Percentiles rank a stretch among this genome's conserved stretches.
Conservation (phyloP, 1,284 basidiomycete genomes). For the Apiotrichum gamsii region DNA sequence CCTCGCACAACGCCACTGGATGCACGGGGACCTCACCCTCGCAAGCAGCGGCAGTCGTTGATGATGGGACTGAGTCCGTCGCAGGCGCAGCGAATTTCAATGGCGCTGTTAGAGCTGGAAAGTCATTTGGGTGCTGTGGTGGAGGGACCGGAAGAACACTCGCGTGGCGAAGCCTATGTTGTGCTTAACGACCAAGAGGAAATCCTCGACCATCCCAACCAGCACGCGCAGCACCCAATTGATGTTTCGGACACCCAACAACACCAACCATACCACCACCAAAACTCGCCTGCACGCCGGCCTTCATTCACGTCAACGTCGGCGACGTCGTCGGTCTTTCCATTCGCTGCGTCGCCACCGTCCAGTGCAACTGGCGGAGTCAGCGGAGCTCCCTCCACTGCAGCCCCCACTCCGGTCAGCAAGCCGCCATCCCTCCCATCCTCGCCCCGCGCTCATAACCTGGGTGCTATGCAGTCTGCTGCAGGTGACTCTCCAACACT, state of each 20-base stretch:
- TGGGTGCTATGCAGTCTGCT: constrained; percentile 14
- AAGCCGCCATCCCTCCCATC: constrained; percentile 19
- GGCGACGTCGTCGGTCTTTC: constrained; percentile 24
- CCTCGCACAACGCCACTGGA: too few relatives aligned
- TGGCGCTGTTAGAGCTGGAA: constrained; percentile 39
- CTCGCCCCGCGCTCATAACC: constrained; percentile 29
- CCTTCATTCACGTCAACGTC: constrained; percentile 4
- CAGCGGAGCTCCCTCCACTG: background rate
- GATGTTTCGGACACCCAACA: background rate
- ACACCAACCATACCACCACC: background rate
- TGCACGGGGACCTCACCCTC: background rate
- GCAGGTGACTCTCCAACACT: too few relatives aligned
- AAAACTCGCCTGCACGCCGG: constrained; percentile 7
- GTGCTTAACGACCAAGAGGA: constrained; percentile 22
- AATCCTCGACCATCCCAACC: constrained; percentile 24
- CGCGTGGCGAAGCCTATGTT: background rate
- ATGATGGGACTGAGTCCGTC: constrained; percentile 31
- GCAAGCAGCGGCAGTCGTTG: constrained; percentile 28
- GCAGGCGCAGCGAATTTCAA: constrained; percentile 40
- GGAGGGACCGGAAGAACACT: too few relatives aligned
- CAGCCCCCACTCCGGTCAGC: background rate
- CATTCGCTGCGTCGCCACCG: constrained; percentile 25
- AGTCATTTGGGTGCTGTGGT: constrained; percentile 14
- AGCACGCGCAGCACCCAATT: background rate
- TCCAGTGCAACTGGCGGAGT: constrained; percentile 16